Percentiles rank a stretch among this genome's conserved stretches.
phyloP scores from a whole-genome alignment of 1,139 yeast species.

The Blastobotrys apis region DNA sequence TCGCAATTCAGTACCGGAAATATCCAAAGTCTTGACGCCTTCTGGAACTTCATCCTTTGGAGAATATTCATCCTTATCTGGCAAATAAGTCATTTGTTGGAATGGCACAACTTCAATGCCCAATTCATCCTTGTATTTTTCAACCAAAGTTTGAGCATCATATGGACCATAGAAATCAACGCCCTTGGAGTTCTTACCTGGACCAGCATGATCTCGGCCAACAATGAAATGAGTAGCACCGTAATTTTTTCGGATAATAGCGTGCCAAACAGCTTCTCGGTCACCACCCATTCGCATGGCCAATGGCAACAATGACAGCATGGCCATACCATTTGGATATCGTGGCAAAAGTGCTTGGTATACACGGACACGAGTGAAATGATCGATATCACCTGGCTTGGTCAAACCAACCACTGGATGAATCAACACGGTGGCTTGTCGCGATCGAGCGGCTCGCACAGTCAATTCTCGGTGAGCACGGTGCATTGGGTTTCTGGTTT shows the following conservation, averaged over 20 bases:
- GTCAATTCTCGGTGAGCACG: slow-evolving; percentile 96
- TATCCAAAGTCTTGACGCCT: slow-evolving; percentile 78
- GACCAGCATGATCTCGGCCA: slow-evolving; percentile 98
- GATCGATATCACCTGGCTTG: slow-evolving; percentile 97
- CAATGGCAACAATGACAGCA: slow-evolving; percentile 79
- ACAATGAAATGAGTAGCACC: slow-evolving; percentile 97
- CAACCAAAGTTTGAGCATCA: slow-evolving; percentile 90
- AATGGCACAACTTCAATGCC: slow-evolving; percentile 91
- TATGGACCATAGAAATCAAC: slow-evolving; percentile 95
- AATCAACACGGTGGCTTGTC: slow-evolving; percentile 74
- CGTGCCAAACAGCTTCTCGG: slow-evolving; percentile 98
- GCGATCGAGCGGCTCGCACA: slow-evolving; percentile 84
- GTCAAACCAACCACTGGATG: slow-evolving; percentile 98
- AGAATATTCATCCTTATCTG: slow-evolving; percentile 91
- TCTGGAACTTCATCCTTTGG: slow-evolving; percentile 89
- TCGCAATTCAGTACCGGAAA: slow-evolving; percentile 93
- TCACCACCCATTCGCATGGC: slow-evolving; percentile 99
- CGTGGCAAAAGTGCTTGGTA: slow-evolving; percentile 88
- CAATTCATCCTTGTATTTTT: slow-evolving; percentile 67
- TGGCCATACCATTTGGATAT: slow-evolving; percentile 91
- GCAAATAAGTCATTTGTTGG: slow-evolving; percentile 94
- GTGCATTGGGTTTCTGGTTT: slow-evolving; percentile 98
- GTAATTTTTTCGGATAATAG: slow-evolving; percentile 90
- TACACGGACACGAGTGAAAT: slow-evolving; percentile 93
- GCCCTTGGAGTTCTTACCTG: slow-evolving; percentile 90